Base-by-base conservation (phyloP, 2,329 filamentous ascomycete species). In the Aureobasidium pullulans region DNA sequence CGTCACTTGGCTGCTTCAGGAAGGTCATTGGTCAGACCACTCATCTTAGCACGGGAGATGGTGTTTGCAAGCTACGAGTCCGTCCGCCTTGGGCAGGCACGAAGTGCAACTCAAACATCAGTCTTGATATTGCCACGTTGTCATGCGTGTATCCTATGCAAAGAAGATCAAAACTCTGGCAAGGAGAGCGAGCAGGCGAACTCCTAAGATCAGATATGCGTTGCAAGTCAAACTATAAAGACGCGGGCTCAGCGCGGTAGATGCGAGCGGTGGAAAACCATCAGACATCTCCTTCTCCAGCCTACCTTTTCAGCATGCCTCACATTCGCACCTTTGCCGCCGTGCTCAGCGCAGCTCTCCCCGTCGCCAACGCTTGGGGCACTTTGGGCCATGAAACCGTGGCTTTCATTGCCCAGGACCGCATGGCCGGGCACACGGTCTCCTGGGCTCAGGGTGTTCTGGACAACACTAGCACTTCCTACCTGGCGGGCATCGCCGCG, bases 321-420 rank as follows among this genome's bases (percentile, higher is more conserved):
- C 42, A 44, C 42, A 6, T 44, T 8, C 10, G 3, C 42, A 44
- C 42, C 42, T 11, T 44, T 3, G 11, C 42, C 16, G 42, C 16
- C 8, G 5, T 44, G 42, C 10, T 64, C 1, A 57, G 66, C 50
- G 52, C 62, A 47, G 53, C 61, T 11, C 50, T 65, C 50, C 62
- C 63, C 16, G 29, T 60, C 43, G 62, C 63, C 53, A 47, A 66
- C 57, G 79, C 77, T 7, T 84, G 81, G 81, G 81, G 81, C 28
- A 69, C 67, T 7, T 68, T 83, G 0, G 81, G 81, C 37, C 81
- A 83, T 62, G 75, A 77, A 32, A 81, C 81, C 2, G 75, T 83
- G 6, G 81, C 78, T 19, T 81, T 78, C 64, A 76, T 83, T 40
- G 80, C 81, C 0, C 76, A 80, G 58, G 72, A 76, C 62, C 78